Evolutionary conservation across 1,284 basidiomycete genomes (phyloP).

Genomic region (Rhizoctonia solani): DNA sequence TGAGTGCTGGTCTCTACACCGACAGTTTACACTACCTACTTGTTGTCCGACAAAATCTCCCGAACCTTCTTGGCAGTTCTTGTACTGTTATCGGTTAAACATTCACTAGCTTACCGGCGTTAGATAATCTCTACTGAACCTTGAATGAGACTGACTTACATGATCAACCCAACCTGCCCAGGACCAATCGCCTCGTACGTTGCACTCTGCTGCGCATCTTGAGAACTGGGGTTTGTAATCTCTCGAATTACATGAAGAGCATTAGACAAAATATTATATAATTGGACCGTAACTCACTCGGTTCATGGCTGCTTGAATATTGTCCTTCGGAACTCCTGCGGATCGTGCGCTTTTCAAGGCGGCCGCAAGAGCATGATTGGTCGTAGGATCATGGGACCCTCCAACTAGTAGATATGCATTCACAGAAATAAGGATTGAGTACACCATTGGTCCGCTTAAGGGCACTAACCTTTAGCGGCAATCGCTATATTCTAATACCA

Average conservation of each 20-base stretch:
- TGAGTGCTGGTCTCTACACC: no score
- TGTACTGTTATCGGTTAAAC: slow-evolving; percentile 28
- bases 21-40: no score
- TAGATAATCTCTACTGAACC: neutral
- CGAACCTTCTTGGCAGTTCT: slow-evolving; percentile 30
- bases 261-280: neutral
- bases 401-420: no score
- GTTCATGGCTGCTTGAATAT: slow-evolving; percentile 28
- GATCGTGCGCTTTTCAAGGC: slow-evolving; percentile 25
- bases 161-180: slow-evolving; percentile 29
- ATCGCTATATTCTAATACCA: slow-evolving; percentile 19
- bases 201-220: slow-evolving; percentile 14
- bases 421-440: no score
- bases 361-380: slow-evolving; percentile 31
- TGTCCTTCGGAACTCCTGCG: slow-evolving; percentile 33
- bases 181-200: slow-evolving; percentile 35
- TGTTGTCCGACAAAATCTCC: slow-evolving; percentile 21
- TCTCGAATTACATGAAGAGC: neutral
- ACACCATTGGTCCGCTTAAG: neutral
- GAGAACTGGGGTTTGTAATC: slow-evolving; percentile 23
- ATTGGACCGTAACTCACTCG: neutral
- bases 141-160: slow-evolving; percentile 22
- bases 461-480: slow-evolving; percentile 34
- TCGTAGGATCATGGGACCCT: slow-evolving; percentile 29
- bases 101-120: slow-evolving; percentile 28